Percentiles rank a stretch among this genome's conserved stretches.
phyloP scores from a whole-genome alignment of 306 rosid genomes.

The Fragaria ananassa region DNA sequence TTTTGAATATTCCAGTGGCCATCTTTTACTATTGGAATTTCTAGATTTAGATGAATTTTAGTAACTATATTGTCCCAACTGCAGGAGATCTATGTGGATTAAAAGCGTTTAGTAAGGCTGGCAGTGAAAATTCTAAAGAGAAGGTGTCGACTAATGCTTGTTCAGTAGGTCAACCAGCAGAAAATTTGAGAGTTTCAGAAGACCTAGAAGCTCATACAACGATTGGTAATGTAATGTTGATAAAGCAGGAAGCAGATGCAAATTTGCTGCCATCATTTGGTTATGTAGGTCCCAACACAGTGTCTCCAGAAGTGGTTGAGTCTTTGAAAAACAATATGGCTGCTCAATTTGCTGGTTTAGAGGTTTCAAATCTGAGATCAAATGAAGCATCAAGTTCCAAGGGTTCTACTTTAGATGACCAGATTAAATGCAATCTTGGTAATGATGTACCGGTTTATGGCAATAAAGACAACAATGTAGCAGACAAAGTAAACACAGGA shows the following conservation, averaged over 20 bases:
- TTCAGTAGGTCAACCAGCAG: background rate
- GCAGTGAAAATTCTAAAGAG: too few species aligned
- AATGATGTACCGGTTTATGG: background rate
- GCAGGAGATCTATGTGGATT: background rate
- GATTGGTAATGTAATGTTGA: background rate
- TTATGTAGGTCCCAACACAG: background rate
- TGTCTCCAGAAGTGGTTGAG: background rate
- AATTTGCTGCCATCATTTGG: background rate
- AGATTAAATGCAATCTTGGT: background rate
- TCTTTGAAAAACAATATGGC: background rate
- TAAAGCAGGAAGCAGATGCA: background rate
- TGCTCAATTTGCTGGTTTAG: background rate
- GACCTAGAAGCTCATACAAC: background rate
- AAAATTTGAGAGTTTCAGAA: background rate
- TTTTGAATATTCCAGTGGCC: background rate
- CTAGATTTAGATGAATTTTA: background rate
- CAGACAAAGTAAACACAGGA: background rate
- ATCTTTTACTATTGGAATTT: background rate
- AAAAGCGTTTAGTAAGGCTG: background rate
- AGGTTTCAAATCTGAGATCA: background rate
- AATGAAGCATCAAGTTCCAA: background rate
- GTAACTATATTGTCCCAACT: background rate
- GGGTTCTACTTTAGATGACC: background rate
- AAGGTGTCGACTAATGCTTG: background rate
- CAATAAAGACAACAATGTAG: background rate